A percentile compares a stretch with the other conserved stretches of the same genome.
Conservation (phyloP, 208 protist genomes). For the Acanthamoeba healyi region DNA sequence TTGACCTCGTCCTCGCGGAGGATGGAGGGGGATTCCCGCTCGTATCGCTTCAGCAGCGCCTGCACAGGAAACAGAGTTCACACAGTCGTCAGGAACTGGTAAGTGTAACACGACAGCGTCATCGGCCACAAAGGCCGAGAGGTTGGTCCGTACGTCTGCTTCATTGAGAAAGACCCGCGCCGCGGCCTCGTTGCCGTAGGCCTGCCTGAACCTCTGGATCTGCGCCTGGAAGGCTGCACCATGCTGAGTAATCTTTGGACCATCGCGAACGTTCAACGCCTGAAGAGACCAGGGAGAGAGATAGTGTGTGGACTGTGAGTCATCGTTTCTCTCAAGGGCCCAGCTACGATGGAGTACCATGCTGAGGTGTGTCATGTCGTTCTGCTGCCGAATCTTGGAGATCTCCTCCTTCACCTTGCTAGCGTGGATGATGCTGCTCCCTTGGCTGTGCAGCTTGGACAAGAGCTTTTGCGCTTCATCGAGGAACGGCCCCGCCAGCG, state of each 20-base stretch:
- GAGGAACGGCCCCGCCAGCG: not conserved
- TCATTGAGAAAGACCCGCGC: not conserved
- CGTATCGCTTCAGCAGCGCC: not conserved
- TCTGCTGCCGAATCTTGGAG: not conserved
- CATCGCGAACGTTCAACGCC: not conserved
- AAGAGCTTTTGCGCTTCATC: not conserved
- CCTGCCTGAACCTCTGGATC: not conserved
- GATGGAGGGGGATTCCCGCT: conserved; percentile 13
- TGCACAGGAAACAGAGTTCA: no score
- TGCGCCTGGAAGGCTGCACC: not conserved
- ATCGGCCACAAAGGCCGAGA: not conserved
- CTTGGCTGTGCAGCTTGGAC: not conserved
- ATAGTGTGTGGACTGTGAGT: no score
- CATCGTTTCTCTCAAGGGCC: no score
- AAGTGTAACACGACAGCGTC: not conserved
- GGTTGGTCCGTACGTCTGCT: not conserved
- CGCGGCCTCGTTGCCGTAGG: not conserved
- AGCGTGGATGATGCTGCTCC: not conserved
- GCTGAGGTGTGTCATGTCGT: conserved; percentile 27
- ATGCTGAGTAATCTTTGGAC: not conserved
- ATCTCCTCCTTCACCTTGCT: not conserved
- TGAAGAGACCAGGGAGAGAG: no score
- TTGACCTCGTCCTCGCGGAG: not conserved
- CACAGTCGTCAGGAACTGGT: no score
- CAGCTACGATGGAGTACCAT: not conserved